Conservation (phyloP, 2,329 filamentous ascomycete species). For the Fusarium chuoi region DNA sequence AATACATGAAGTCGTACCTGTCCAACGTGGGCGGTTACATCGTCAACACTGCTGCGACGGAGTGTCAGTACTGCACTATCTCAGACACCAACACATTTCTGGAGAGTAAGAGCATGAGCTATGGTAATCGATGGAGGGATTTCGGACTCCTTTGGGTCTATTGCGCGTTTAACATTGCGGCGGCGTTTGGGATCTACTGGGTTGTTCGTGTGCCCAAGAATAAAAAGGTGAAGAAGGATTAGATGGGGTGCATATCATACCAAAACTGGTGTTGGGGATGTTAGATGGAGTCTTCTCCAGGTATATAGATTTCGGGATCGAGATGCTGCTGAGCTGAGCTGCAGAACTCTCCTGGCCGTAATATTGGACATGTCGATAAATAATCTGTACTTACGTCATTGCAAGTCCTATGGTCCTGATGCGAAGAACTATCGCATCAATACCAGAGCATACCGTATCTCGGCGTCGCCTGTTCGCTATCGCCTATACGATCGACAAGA, state of each 20-base stretch:
- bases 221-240: conserved; percentile 30
- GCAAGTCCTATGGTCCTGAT: too few species aligned
- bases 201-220: conserved; percentile 51
- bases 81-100: conserved; percentile 54
- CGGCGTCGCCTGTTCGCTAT: rapidly evolving
- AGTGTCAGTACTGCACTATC: conserved; percentile 59
- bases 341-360: background rate
- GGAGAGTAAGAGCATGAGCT: conserved; percentile 55
- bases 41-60: conserved; percentile 16
- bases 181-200: conserved; percentile 63
- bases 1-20: conserved; percentile 65
- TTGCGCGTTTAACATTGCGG: conserved; percentile 61
- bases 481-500: rapidly evolving
- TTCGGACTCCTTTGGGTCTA: conserved; percentile 66
- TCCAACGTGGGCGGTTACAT: conserved; percentile 58
- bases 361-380: background rate
- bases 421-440: too few species aligned
- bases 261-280: background rate
- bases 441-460: background rate
- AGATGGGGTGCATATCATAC: background rate
- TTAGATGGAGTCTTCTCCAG: background rate
- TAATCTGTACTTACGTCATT: too few species aligned
- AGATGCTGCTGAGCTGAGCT: background rate
- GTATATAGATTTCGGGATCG: background rate
- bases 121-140: conserved; percentile 64